Evolutionary conservation across 345 rosid genomes (phyloP).

Genomic region (Arabis alpina): DNA sequence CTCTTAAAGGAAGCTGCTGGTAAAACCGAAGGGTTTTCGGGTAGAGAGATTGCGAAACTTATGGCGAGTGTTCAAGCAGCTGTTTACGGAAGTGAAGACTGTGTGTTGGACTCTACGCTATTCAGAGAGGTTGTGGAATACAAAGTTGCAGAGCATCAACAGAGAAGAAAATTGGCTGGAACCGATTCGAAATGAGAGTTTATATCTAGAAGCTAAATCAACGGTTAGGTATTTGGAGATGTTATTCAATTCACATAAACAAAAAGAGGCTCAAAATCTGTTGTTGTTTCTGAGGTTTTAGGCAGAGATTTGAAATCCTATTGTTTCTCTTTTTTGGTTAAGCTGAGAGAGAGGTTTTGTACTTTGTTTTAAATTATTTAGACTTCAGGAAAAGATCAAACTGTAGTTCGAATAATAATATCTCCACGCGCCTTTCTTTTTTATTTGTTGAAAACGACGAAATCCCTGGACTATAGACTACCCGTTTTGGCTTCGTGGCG

Average conservation of each 20-base stretch:
- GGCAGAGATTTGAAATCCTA: constrained; percentile 17
- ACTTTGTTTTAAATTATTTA: constrained; percentile 8
- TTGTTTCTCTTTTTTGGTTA: constrained; percentile 29
- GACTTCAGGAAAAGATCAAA: background rate
- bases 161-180: constrained; percentile 72
- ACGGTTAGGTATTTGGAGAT: too few species aligned
- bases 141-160: constrained; percentile 95
- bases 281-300: constrained; percentile 16
- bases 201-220: background rate
- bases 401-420: too few species aligned
- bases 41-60: constrained; percentile 90
- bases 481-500: too few species aligned
- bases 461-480: too few species aligned
- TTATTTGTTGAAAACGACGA: too few species aligned
- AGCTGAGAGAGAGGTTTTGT: constrained; percentile 28
- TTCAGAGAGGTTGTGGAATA: constrained; percentile 93
- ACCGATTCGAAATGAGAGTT: constrained; percentile 31
- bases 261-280: background rate
- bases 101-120: constrained; percentile 71
- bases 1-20: constrained; percentile 82
- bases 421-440: too few species aligned
- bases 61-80: constrained; percentile 98
- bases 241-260: background rate
- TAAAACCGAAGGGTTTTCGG: constrained; percentile 86
- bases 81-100: constrained; percentile 86